Base-by-base conservation (phyloP, 805 yeast genomes). In the Kodamaea hsintzibuensis region DNA sequence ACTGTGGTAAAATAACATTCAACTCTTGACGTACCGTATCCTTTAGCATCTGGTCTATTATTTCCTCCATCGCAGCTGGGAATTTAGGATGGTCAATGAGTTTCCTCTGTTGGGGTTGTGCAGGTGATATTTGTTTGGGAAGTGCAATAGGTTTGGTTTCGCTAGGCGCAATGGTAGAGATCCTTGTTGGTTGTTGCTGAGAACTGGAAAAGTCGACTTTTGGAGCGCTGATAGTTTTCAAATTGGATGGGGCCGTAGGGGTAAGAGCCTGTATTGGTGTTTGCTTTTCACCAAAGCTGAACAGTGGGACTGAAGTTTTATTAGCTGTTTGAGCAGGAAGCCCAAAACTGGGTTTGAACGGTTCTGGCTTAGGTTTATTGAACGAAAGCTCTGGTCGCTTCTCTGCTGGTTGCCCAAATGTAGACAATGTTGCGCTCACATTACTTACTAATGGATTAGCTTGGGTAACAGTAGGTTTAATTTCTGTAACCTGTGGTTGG, bases 11-110 rank as follows among this genome's bases (percentile, higher is more conserved):
- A 18, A 70, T 49, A 12, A 54, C 50, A 0, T 42, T 7, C 14
- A 73, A 58, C 47, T 73, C 78, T 9, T 57, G 51, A 1, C 59
- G 48, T 2, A 78, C 60, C 0, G 65, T 49, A 2, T 63, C 57
- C 0, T 57, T 35, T 2, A 69, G n/a, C 1, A 76, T 50, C 3
- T 58, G 59, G 0, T 63, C 48, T 13, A 60, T 63, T 1, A 73
- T 54, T 6, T 54, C 57, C 1, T 51, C 45, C 0, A 68, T 61
- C 0, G 81, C 82, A 17, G 48, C 19, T 0, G 57, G 33, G 53
- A 68, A 79, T 3, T 49, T 50, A 0, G 68, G 60, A 12, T 59
- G 54, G 10, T 74, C 72, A 1, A 55, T 50, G 4, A 75, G 55
- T 40, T 58, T 68, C 25, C 58, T 42, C 13, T 37, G 16, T 48